Base-by-base conservation (phyloP, 2,329 filamentous ascomycete genomes). In the Fusarium begoniae region DNA sequence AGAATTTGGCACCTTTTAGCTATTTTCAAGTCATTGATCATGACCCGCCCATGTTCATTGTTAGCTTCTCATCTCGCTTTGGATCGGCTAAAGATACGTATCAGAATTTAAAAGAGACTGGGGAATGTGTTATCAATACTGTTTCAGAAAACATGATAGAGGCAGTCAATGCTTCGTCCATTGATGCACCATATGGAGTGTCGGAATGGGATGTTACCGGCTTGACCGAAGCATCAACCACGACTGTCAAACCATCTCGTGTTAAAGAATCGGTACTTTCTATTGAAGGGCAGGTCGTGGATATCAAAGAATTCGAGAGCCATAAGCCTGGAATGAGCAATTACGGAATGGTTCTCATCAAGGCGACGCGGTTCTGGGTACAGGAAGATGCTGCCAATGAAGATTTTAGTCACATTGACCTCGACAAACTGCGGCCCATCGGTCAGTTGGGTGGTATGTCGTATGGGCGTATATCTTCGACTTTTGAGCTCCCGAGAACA, bases 331-430 rank as follows among this genome's bases (percentile, higher is more conserved):
- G 93, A 3, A 92, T 91, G 84, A 95, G 91, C 84, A 92, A 91
- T 2, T 90, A 92, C 2, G 91, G 92, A 8, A 79, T 98, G 63
- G 92, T 89, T 4, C 88, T 97, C 35, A 86, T 98, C 17, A 94
- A 98, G 83, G 96, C 94, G 0, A 91, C 93, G 32, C 87, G 92
- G 32, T 98, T 98, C 79, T 98, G 95, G 94, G 94, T 91, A 3
- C 85, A 95, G 57, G 94, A 97, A 80, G 95, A 98, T 83, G 95
- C 94, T 6, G 85, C 98, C 66, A 94, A 97, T 77, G 90, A 93
- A 78, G 91, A 94, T 17, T 88, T 87, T 78, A 94, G 90, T 74
- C 78, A 93, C 40, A 86, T 98, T 65, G 93, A 96, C 81, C 90
- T 94, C 14, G 88, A 92, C 84, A 87, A 97, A 12, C 83, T 98